These are phyloP conservation scores for Cordyceps pruinosa DNA, from an alignment of 2,329 filamentous ascomycete species.

Conservation along the genomic window DNA sequence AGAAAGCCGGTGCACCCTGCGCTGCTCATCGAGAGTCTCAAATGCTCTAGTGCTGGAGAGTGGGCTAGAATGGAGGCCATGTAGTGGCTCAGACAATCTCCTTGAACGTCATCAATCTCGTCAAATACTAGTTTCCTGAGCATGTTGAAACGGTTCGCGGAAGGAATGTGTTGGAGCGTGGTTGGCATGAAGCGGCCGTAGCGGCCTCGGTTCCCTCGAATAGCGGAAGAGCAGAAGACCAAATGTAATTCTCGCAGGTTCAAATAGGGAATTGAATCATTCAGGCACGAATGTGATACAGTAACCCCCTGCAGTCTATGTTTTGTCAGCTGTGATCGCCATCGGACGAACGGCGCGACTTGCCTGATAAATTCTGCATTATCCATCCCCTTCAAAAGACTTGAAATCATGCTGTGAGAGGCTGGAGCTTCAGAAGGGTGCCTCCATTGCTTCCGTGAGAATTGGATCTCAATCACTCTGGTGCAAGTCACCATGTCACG, in stretches of 20 bases:
- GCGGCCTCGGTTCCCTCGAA: background rate
- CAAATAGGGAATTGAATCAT: background rate
- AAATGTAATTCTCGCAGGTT: background rate
- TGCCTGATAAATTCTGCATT: background rate
- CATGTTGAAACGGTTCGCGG: background rate
- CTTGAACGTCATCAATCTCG: background rate
- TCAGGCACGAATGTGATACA: background rate
- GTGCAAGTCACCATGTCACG: background rate
- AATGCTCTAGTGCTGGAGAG: background rate
- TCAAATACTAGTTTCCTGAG: background rate
- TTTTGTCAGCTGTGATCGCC: background rate
- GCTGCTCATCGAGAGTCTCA: background rate
- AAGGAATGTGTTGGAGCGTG: background rate
- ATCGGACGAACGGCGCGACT: background rate
- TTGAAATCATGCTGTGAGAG: background rate
- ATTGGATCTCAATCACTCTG: background rate
- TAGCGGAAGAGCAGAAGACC: background rate
- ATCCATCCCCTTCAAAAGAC: background rate
- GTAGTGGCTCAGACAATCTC: background rate
- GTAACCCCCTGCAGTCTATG: background rate
- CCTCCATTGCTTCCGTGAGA: background rate
- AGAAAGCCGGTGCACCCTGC: background rate
- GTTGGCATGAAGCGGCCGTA: background rate
- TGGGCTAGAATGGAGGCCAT: background rate
- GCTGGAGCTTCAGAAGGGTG: background rate